Percentiles rank a stretch among this genome's conserved stretches.
phyloP scores from a whole-genome alignment of 176 grass and related monocot genomes.

The Neostapfia colusana region DNA sequence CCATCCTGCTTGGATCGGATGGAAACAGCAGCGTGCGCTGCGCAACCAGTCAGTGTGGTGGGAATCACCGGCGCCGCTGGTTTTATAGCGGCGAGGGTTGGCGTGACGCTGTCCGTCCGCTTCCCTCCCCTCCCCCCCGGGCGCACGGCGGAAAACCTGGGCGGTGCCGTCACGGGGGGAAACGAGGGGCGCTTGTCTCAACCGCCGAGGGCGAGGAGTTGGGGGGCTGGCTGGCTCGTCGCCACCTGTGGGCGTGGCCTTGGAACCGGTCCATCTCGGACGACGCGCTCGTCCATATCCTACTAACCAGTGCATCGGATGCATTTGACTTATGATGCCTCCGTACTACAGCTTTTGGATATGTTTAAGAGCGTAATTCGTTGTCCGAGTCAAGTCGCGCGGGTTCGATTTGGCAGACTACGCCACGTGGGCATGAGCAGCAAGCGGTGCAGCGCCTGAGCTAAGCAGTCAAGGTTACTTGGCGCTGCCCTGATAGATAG shows the following conservation, averaged over 20 bases:
- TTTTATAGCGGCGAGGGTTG: constrained; percentile 13
- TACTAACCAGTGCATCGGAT: background rate
- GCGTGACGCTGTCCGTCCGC: background rate
- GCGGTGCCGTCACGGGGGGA: constrained; percentile 25
- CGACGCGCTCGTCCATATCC: background rate
- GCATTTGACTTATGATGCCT: background rate
- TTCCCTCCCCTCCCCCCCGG: background rate
- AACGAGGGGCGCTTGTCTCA: background rate
- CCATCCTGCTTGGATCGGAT: background rate
- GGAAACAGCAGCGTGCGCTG: background rate
- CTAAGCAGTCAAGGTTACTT: constrained; percentile 16
- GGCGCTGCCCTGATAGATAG: background rate
- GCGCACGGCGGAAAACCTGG: background rate
- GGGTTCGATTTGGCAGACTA: background rate
- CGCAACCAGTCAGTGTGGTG: background rate
- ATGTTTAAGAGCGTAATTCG: background rate
- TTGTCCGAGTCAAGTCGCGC: constrained; percentile 32
- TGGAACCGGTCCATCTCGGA: constrained; percentile 25
- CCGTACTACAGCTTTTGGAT: background rate
- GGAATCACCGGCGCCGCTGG: constrained; percentile 1
- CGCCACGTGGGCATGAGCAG: background rate
- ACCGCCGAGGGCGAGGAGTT: constrained; percentile 18
- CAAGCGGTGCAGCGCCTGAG: background rate
- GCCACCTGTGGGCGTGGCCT: background rate
- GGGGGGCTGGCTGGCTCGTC: background rate